phyloP scores from a whole-genome alignment of 768 basidiomycete genomes.

The Mycena haematopus region DNA sequence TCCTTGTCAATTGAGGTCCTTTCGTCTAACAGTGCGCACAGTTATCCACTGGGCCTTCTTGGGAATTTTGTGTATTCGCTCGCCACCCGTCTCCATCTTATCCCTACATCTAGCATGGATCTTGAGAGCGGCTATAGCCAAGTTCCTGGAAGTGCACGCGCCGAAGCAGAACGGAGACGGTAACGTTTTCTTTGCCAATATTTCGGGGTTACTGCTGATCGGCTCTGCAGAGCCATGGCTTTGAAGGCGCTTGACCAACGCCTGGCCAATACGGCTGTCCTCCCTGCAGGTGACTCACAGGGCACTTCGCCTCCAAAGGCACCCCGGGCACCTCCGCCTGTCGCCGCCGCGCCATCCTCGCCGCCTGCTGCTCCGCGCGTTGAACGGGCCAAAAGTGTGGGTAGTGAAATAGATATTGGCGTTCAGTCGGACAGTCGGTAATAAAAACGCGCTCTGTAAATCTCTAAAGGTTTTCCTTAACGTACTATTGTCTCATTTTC shows the following conservation, averaged over 20 bases:
- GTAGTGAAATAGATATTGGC: conserved; percentile 41
- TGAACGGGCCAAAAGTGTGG: conserved; percentile 45
- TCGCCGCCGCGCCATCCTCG: conserved; percentile 39
- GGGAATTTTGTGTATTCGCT: conserved; percentile 72
- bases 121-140: conserved; percentile 78
- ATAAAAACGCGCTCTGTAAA: conserved; percentile 26
- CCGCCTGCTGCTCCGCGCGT: conserved; percentile 32
- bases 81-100: conserved; percentile 74
- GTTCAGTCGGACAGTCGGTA: conserved; percentile 43
- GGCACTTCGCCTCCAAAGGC: conserved; percentile 38
- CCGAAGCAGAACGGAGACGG: conserved; percentile 96
- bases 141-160: conserved; percentile 87
- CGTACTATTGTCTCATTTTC: conserved; percentile 18
- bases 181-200: conserved; percentile 41
- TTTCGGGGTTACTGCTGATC: conserved; percentile 15
- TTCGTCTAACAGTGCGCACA: conserved; percentile 38
- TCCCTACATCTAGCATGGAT: conserved; percentile 69
- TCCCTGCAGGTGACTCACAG: conserved; percentile 43
- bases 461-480: conserved; percentile 22
- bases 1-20: not conserved
- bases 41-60: conserved; percentile 72
- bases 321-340: conserved; percentile 42
- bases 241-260: conserved; percentile 96
- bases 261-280: conserved; percentile 69
- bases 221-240: conserved; percentile 79